Base-by-base conservation (phyloP, 2,329 filamentous ascomycete genomes). In the Colletotrichum endophyticum region DNA sequence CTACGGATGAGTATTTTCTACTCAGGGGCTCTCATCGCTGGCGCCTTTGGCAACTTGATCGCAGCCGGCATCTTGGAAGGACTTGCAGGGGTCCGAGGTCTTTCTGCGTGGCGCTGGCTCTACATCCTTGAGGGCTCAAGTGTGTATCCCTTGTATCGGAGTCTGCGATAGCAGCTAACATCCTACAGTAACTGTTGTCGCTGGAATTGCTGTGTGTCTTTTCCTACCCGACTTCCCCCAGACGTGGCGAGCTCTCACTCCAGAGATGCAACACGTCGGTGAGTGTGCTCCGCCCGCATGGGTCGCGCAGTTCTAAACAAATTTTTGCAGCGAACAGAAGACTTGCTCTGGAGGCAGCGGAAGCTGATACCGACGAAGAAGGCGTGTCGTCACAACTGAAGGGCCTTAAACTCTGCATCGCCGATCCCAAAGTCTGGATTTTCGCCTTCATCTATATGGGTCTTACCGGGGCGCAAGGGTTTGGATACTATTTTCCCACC, bases 81-180 rank as follows among this genome's bases (percentile, higher is more conserved):
- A 89, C n/a, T 86, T 85, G 1, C 81, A 80, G 80, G 82, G 22
- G 78, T 78, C 2, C 84, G 83, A 32, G 88, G 88, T 0, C 81
- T 90, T 4, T 82, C 83, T 2, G 88, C 89, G 1, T 90, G 89
- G 89, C 78, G 88, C 69, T 91, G 89, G 88, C 81, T 89, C 0
- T 90, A 90, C 73, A 88, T 89, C 36, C 82, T 86, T 0, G 87
- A 89, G 72, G 87, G 87, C 2, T 78, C 83, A 1, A 78, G 70
- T 72, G 34, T 27, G 69, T 59, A 30, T 27, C n/a, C 11, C 28
- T 30, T 32, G 8, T 16, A 13, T 62, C 11, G 8, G 11, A 30
- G 28, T 62, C 28, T 62, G 12, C 19, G 28, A 34, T 34, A 8
- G 34, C 8, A 34, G 28, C 30, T 62, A 30, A 49, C 6, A 56